Conservation (phyloP, 1,284 basidiomycete genomes). For the Grifola frondosa region DNA sequence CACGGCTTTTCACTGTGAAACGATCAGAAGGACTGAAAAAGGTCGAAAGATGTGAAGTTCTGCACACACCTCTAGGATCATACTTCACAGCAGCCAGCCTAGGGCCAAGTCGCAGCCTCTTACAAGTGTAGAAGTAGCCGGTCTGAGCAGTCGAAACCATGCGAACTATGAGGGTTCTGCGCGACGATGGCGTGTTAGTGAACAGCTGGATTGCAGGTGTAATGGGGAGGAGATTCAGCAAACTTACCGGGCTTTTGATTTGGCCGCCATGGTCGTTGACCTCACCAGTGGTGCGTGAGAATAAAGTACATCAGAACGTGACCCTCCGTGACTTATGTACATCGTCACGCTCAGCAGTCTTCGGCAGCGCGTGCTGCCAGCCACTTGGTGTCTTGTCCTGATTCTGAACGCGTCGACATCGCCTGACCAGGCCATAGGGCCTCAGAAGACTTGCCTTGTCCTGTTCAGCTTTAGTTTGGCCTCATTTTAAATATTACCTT, state of each 20-base stretch:
- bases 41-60: neutral
- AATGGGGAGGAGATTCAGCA: neutral
- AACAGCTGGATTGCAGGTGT: neutral
- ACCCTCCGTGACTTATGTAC: too few relatives aligned
- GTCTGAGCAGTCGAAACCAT: slow-evolving; percentile 89
- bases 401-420: too few relatives aligned
- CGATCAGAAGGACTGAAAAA: neutral
- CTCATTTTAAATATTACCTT: too few relatives aligned
- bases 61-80: slow-evolving; percentile 73
- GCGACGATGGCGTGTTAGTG: neutral
- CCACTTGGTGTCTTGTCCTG: too few relatives aligned
- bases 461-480: too few relatives aligned
- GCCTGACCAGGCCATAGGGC: too few relatives aligned
- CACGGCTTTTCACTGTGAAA: slow-evolving; percentile 61
- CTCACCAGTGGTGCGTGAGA: too few relatives aligned
- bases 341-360: too few relatives aligned
- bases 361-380: too few relatives aligned
- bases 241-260: slow-evolving; percentile 55
- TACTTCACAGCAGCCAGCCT: slow-evolving; percentile 86
- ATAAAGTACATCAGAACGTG: too few relatives aligned
- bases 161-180: slow-evolving; percentile 80
- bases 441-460: too few relatives aligned
- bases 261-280: slow-evolving; percentile 49
- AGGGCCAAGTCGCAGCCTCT: slow-evolving; percentile 67
- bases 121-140: slow-evolving; percentile 86